Evolutionary conservation across 768 basidiomycete genomes (phyloP), one percentile per base, ranked within the genome.

Genomic region (Chalciporus piperatus): DNA sequence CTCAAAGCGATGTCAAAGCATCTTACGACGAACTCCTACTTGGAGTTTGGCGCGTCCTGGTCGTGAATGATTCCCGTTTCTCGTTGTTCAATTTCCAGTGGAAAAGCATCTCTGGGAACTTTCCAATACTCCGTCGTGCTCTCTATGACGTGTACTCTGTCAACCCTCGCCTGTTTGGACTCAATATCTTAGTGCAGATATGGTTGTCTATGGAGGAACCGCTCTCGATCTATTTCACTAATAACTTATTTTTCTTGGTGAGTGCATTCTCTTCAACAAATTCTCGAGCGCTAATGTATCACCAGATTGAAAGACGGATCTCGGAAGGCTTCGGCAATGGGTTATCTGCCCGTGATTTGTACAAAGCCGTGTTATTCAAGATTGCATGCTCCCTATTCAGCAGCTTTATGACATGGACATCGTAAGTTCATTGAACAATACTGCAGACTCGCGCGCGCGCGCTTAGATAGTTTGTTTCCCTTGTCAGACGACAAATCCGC

Each of bases 41-140:
- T 27, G 64, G 64, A 11, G 47, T 66, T 27, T 66, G 64, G 64
- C 65, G 63, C 16, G 22, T 67, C 30, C 47, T 62, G 8, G 32
- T 66, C 14, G 17, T 45, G 17, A 56, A 60, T 9, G 53, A 60
- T 17, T 35, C 45, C 11, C n/a, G 13, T 12, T 48, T 52, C n/a
- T 38, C 30, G 13, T 19, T 52, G 3, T 45, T 57, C 32, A 45
- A 46, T 22, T 30, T 62, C 28, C 40, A 45, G 16, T 62, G 50
- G 53, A 35, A 50, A 13, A 16, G 38, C 22, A 2, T 60, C 22
- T 35, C 44, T 3, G 35, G 48, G 0, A 25, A 22, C 9, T 7
- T 56, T 10, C 41, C 44, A 0, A 33, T 60, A 3, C 35, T 67
- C 20, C 30, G 47, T 2, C 64, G 57, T 20, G 65, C 41, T 10